A percentile compares a stretch with the other conserved stretches of the same genome.
These are phyloP conservation scores for Aegle marmelos DNA, from an alignment of 345 rosid genomes.

Conservation along the genomic window DNA sequence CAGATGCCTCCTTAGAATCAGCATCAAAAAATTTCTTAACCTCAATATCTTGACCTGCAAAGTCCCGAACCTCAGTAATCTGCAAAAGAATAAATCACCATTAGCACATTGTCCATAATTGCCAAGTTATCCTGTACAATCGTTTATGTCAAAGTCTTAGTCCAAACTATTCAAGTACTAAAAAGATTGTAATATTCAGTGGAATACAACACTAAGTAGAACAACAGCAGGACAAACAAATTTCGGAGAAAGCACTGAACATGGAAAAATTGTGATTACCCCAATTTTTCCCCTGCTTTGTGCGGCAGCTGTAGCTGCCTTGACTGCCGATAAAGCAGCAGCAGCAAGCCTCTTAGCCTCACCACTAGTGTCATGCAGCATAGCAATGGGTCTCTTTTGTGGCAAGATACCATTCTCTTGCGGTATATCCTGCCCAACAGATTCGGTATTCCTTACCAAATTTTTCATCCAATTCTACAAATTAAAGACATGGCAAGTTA, in stretches of 20 bases:
- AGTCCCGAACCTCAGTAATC: constrained; percentile 80
- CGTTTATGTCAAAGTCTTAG: background rate
- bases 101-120: background rate
- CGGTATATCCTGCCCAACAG: constrained; percentile 12
- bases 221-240: background rate
- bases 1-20: constrained; percentile 83
- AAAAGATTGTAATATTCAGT: background rate
- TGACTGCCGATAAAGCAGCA: constrained; percentile 89
- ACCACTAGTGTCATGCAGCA: constrained; percentile 38
- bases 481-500: background rate
- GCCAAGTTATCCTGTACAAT: background rate
- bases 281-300: constrained; percentile 67
- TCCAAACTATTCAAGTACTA: background rate
- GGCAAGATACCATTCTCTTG: constrained; percentile 21
- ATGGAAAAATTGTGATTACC: constrained; percentile 36
- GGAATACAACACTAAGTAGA: background rate
- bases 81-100: constrained; percentile 21
- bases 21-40: constrained; percentile 63
- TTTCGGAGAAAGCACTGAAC: background rate
- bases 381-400: constrained; percentile 21
- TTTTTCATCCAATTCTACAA: constrained; percentile 40
- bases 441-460: constrained; percentile 15
- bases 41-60: constrained; percentile 84
- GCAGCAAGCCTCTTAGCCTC: constrained; percentile 73
- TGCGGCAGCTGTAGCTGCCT: constrained; percentile 67